Conservation (phyloP, 2,329 filamentous ascomycete genomes). For the Aspergillus sojae region DNA sequence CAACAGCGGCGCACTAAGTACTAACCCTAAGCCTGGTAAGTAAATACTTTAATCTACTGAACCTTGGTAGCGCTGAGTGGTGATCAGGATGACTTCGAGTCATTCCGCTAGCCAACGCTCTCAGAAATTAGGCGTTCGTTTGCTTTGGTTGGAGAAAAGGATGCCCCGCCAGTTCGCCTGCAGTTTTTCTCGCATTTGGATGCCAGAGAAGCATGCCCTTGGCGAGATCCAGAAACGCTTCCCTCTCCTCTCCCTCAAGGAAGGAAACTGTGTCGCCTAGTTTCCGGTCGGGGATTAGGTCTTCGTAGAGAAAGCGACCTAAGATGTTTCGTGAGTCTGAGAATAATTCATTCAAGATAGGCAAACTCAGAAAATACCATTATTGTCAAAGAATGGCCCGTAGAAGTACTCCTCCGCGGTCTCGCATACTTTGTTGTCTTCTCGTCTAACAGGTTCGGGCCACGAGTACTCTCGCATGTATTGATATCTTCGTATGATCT, state of each 20-base stretch:
- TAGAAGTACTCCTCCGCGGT: conserved; percentile 39
- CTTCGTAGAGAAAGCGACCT: conserved; percentile 37
- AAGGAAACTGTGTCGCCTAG: conserved; percentile 32
- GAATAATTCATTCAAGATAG: conserved; percentile 19
- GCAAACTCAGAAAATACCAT: conserved; percentile 28
- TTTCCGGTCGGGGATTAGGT: conserved; percentile 36
- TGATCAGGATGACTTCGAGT: not conserved
- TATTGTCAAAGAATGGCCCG: conserved; percentile 41
- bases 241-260: conserved; percentile 32
- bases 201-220: conserved; percentile 37
- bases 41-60: no score
- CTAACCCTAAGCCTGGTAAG: no score
- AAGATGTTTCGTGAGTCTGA: conserved; percentile 24
- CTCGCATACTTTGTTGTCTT: conserved; percentile 33
- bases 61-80: no score
- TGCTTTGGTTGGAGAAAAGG: conserved; percentile 34
- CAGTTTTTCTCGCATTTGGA: conserved; percentile 30
- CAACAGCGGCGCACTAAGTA: no score
- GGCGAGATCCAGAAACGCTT: conserved; percentile 34
- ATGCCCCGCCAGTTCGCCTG: conserved; percentile 31
- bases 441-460: conserved; percentile 31
- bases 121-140: conserved; percentile 25
- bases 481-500: conserved; percentile 39
- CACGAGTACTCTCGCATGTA: conserved; percentile 34
- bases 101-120: not conserved